phyloP scores from a whole-genome alignment of 2,329 filamentous ascomycete genomes.

The Alternaria sp. region DNA sequence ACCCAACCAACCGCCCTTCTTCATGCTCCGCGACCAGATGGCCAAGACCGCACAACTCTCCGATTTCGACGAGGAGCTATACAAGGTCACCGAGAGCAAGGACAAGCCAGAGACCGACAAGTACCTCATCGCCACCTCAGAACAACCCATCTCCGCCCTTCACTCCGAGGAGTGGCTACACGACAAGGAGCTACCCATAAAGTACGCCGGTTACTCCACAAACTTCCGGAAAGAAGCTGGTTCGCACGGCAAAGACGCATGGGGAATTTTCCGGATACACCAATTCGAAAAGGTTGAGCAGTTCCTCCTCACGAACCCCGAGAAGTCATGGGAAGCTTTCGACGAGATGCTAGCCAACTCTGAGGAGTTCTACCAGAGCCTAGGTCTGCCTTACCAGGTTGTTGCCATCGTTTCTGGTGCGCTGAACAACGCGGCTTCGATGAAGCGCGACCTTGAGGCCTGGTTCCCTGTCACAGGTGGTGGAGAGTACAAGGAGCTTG shows the following conservation, averaged over 20 bases:
- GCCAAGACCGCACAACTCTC: slow-evolving; percentile 97
- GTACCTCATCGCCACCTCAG: slow-evolving; percentile 75
- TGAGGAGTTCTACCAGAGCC: slow-evolving; percentile 92
- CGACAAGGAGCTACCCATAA: slow-evolving; percentile 84
- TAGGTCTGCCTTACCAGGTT: slow-evolving; percentile 88
- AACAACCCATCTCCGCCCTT: slow-evolving; percentile 92
- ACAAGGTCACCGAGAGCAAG: slow-evolving; percentile 87
- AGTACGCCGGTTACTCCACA: slow-evolving; percentile 86
- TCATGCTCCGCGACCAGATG: slow-evolving; percentile 96
- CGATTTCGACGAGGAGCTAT: slow-evolving; percentile 96
- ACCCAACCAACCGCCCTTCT: slow-evolving; percentile 64
- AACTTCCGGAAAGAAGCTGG: slow-evolving; percentile 97
- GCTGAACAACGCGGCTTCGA: slow-evolving; percentile 58
- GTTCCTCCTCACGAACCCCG: slow-evolving; percentile 70
- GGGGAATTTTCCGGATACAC: slow-evolving; percentile 97
- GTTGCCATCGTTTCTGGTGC: slow-evolving; percentile 96
- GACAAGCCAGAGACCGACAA: slow-evolving; percentile 85
- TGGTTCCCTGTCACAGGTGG: slow-evolving; percentile 66
- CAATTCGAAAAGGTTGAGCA: slow-evolving; percentile 78
- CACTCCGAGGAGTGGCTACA: slow-evolving; percentile 91
- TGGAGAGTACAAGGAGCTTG: slow-evolving; percentile 97
- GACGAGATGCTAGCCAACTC: slow-evolving; percentile 90
- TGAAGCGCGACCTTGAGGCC: slow-evolving; percentile 95
- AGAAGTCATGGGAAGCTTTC: slow-evolving; percentile 86
- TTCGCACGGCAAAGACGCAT: slow-evolving; percentile 88